Base-by-base conservation (phyloP, 768 basidiomycete species). In the Solioccasus polychromus region DNA sequence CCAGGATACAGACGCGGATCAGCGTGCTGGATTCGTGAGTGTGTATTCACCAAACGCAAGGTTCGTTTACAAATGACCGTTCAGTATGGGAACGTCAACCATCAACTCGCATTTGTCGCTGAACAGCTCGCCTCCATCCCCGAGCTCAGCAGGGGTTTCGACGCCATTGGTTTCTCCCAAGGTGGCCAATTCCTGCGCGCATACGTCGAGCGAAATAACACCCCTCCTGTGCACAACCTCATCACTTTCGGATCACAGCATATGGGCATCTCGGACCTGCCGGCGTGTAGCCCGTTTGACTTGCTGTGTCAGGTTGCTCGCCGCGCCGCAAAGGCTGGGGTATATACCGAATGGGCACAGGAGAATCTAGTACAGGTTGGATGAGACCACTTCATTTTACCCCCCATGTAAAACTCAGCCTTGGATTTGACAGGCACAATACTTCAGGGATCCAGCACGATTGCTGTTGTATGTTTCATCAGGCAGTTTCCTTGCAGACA, bases 141-240 rank as follows among this genome's bases (percentile, higher is more conserved):
- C 1, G 82, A 91, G 55, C 75, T 93, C 14, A 50, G 70, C 38
- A 57, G 57, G 23, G 91, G 91, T 3, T 93, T 92, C 54, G 89
- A 92, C 59, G 91, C 86, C 14, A 82, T 93, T 41, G 91, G 91
- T 1, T 84, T 93, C 64, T 92, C 90, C 1, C 91, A 93, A 76
- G 90, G 84, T 17, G 90, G 90, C 5, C 91, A 91, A 59, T 92
- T 93, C 63, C 74, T 92, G 29, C 79, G 91, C n/a, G 89, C 83
- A 24, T 92, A 89, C 53, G 77, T 87, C 17, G 85, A 92, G 55
- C 71, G 79, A 19, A 82, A 82, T 62, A 91, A 91, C 60, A 59
- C 64, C 3, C 91, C 88, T 1, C 82, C 82, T 0, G 70, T 92
- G 4, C 71, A 83, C 62, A 93, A 92, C 62, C 77, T 93, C 51